Percentiles rank a stretch among this genome's conserved stretches.
Conservation (phyloP, 2,329 filamentous ascomycete species). For the Paradendryphiella salina region DNA sequence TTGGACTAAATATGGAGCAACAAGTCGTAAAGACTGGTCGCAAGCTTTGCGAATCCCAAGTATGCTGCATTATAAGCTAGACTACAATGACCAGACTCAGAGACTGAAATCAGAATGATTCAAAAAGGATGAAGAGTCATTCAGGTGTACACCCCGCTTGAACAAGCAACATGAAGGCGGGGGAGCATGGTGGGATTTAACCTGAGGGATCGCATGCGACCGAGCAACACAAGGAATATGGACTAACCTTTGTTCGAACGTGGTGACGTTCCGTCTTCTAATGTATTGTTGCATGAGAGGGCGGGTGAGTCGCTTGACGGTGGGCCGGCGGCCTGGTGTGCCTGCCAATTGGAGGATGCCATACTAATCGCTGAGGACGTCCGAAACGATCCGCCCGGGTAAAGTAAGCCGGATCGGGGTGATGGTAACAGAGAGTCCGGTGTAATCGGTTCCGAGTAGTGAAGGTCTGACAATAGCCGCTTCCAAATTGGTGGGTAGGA, state of each 20-base stretch:
- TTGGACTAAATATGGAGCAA: background rate
- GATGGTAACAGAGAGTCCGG: background rate
- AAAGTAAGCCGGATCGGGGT: slow-evolving; percentile 10
- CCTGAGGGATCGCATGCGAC: background rate
- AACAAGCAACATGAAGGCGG: background rate
- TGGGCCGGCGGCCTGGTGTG: slow-evolving; percentile 21
- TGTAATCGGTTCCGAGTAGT: slow-evolving; percentile 5
- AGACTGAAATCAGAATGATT: background rate
- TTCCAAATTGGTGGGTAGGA: slow-evolving; percentile 19
- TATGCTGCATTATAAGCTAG: background rate
- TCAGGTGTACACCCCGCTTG: background rate
- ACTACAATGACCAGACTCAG: background rate
- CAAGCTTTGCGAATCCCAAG: background rate
- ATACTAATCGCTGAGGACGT: slow-evolving; percentile 18
- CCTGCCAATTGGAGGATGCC: slow-evolving; percentile 36
- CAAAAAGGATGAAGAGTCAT: background rate
- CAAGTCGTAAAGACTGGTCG: background rate
- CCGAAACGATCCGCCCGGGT: background rate
- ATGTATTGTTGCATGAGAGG: slow-evolving; percentile 17
- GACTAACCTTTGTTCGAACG: slow-evolving; percentile 44
- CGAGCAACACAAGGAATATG: background rate
- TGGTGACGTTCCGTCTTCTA: slow-evolving; percentile 36
- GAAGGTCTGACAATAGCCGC: slow-evolving; percentile 16
- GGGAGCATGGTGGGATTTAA: no score
- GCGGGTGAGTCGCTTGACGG: slow-evolving; percentile 26